Conservation (phyloP, 495 filamentous ascomycete species). For the Aspergillus conjunctus region DNA sequence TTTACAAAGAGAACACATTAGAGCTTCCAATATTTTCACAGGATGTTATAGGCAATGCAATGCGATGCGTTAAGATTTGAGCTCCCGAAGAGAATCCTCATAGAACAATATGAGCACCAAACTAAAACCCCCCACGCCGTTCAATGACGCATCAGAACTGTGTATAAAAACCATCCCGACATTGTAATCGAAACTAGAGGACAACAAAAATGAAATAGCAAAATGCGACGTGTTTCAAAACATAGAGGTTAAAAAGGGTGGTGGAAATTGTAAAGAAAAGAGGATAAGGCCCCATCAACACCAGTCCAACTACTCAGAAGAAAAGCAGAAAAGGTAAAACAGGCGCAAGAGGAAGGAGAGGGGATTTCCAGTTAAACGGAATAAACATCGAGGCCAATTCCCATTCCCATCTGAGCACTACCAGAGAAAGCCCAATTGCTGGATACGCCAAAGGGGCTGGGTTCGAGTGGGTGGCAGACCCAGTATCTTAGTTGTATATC, state of each 20-base stretch:
- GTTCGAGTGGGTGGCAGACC: constrained; percentile 20
- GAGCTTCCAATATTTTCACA: background rate
- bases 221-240: constrained; percentile 12
- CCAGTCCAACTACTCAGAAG: constrained; percentile 25
- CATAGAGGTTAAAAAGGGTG: constrained; percentile 3
- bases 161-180: constrained; percentile 18
- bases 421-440: constrained; percentile 22
- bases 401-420: constrained; percentile 15
- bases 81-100: constrained; percentile 4
- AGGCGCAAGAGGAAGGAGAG: constrained; percentile 10
- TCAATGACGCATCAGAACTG: constrained; percentile 25
- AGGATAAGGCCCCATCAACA: constrained; percentile 23
- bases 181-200: constrained; percentile 21
- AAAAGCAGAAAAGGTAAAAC: constrained; percentile 10
- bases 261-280: constrained; percentile 20
- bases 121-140: constrained; percentile 19
- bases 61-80: background rate
- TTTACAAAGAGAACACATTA: background rate
- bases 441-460: constrained; percentile 27
- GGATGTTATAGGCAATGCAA: constrained; percentile 4
- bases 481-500: constrained; percentile 32
- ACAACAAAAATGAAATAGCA: constrained; percentile 10
- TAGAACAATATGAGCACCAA: constrained; percentile 18
- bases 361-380: constrained; percentile 17
- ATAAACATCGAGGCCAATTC: constrained; percentile 15